Evolutionary conservation across 1,284 basidiomycete species (phyloP), one percentile per base, ranked within the genome.

Genomic region (Moniliella sp.): DNA sequence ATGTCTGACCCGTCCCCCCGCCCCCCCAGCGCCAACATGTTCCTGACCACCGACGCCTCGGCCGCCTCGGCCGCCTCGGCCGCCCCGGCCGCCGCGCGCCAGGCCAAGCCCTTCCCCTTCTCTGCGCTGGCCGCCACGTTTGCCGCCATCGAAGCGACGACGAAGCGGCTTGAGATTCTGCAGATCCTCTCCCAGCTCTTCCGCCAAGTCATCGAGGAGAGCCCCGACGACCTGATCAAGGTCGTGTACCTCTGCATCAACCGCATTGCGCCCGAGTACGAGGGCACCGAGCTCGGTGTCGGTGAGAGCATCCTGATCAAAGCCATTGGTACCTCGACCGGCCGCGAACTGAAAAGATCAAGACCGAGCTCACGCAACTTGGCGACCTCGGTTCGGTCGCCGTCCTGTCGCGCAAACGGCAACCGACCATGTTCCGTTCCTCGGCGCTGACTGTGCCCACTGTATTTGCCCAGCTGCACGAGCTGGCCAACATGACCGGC

Each of bases 201-300:
- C 23, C 65, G 83, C 3, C 72, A 86, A 8, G 83, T 97, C 26
- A 86, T 94, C 31, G 73, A 76, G 54, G 69, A 79, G 19, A 78
- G 80, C 40, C 72, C 45, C 70, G 67, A 73, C 33, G 74, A 72
- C 31, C 69, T 99, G 16, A 68, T 94, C 9, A 78, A 83, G 51
- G 73, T 76, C 0, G 77, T 97, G 2, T 99, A 99, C 54, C 70
- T 99, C 2, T 97, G 88, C 57, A 93, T 97, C 61, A 99, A 99
- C 57, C 67, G 86, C 39, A 83, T 88, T 57, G 78, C 82, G 48
- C 88, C 91, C 7, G 91, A 97, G 62, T 97, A 97, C 61, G 68
- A 83, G 44, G 88, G 91, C 3, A 69, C 93, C 28, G 91, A 99
- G 60, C 70, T 99, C 0, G 91, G 91, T 18, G 88, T 97, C 37